Conservation (phyloP, 805 yeast species). For the Hanseniaspora taiwanica region DNA sequence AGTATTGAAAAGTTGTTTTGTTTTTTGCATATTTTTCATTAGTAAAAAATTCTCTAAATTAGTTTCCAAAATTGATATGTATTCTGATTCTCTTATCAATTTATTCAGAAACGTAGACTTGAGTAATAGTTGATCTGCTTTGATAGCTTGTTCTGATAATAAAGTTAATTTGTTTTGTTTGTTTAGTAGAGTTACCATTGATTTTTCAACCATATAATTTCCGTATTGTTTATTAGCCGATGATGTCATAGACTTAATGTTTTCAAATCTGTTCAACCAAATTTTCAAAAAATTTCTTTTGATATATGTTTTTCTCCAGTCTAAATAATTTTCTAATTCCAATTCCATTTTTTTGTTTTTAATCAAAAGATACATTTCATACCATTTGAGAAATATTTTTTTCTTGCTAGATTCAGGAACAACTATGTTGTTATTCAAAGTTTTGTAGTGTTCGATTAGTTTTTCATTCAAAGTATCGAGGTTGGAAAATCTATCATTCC, state of each 20-base stretch:
- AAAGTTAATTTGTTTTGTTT: too few species aligned
- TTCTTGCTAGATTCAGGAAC: neutral
- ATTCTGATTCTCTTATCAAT: too few species aligned
- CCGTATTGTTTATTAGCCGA: too few species aligned
- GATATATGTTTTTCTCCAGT: neutral
- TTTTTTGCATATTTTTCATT: neutral
- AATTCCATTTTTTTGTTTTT: neutral
- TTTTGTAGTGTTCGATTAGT: neutral
- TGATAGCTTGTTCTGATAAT: too few species aligned
- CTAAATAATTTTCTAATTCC: neutral
- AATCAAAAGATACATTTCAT: neutral
- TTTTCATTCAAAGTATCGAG: neutral
- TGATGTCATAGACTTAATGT: too few species aligned
- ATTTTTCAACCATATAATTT: too few species aligned
- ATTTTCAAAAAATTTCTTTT: too few species aligned
- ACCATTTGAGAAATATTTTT: neutral
- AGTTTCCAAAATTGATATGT: too few species aligned
- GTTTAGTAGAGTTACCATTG: too few species aligned
- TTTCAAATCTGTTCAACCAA: neutral
- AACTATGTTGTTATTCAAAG: neutral
- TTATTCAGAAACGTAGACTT: too few species aligned
- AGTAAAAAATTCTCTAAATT: neutral
- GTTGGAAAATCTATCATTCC: neutral
- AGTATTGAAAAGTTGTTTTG: neutral
- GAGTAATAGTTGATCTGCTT: too few species aligned